Evolutionary conservation across 2,329 filamentous ascomycete species (phyloP), one percentile per base, ranked within the genome.

Genomic region (Aspergillaceae sp.): DNA sequence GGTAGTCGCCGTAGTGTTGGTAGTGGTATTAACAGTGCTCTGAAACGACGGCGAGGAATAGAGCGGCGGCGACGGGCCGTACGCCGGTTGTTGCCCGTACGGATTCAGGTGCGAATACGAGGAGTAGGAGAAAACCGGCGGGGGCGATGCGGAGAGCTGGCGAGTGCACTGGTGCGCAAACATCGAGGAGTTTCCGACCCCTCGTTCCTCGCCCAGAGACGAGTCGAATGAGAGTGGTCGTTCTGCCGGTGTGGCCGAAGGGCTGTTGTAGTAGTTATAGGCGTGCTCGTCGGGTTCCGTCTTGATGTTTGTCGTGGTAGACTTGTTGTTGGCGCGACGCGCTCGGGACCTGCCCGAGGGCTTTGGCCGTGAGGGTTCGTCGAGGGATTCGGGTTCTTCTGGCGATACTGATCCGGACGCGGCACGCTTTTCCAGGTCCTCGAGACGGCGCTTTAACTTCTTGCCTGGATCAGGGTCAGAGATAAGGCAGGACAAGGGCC

Each of bases 381-480:
- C 19, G 19, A 19, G 19, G 19, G 77, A 70, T 61, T 80, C 74
- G 48, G 71, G 69, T 58, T 77, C 75, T 62, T 82, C 78, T 44
- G 79, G 79, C 35, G 78, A 82, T 49, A 74, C 74, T 44, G 80
- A 82, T 48, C 76, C 76, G 35, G 77, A 80, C 5, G 75, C 78
- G 41, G 79, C 78, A 57, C 78, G 72, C 56, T 77, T 73, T 62
- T 83, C 79, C 43, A 83, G 68, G 58, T 83, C 79, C 67, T 83
- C 80, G 57, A 83, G 68, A 55, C 79, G 75, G 66, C 80, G 78
- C 76, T 83, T 83, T 59, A 83, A 71, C 71, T 83, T 83, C 71
- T 83, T 82, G 64, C 80, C 77, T 77, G 54, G 43, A 43, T 30
- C 8, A 36, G 30, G 30, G n/a, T 19, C 41, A 29, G 36, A 33